Base-by-base conservation (phyloP, 192 early-diverging fungal genomes). In the Backusella macrospora region DNA sequence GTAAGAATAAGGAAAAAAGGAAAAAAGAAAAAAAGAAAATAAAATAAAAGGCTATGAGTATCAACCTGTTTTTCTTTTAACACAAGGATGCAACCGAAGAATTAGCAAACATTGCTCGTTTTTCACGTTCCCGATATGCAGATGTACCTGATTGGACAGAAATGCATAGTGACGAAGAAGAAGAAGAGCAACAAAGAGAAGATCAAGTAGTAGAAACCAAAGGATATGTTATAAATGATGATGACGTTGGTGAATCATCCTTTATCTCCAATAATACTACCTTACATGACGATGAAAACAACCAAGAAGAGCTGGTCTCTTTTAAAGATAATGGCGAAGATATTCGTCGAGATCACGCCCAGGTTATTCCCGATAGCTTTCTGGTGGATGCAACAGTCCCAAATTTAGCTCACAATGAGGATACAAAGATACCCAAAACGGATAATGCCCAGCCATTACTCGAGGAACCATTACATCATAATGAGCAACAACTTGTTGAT, bases 61-160 rank as follows among this genome's bases (percentile, higher is more conserved):
- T 68, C 16, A 18, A 14, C 5, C 29, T 34, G 29, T 34, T 21
- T 29, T 46, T 15, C 21, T 68, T 43, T n/a, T 39, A 5, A 39
- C 21, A 18, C 6, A 45, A 34, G 26, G 18, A 68, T 21, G 4
- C 39, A 21, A 68, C 43, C 29, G 66, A 68, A 3, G 66, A 68
- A 37, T 23, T 46, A 29, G 23, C 43, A 46, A 18, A 68, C 21
- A 42, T 68, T 4, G 43, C 18, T 45, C 8, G 44, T 7, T 37
- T 26, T 21, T 38, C 23, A 37, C 69, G 37, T 18, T 45, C 21
- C 16, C 18, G 23, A 23, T 72, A 72, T 72, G 71, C 62, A 15
- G 63, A 72, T 72, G 71, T 64, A 18, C 71, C 71, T 46, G 71
- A 72, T 45, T 72, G 71, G 71, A 72, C 71, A 72, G 71, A 72